A percentile compares a stretch with the other conserved stretches of the same genome.
Evolutionary conservation across 345 rosid genomes (phyloP).

Genomic region (Mallotus nudiflorus): DNA sequence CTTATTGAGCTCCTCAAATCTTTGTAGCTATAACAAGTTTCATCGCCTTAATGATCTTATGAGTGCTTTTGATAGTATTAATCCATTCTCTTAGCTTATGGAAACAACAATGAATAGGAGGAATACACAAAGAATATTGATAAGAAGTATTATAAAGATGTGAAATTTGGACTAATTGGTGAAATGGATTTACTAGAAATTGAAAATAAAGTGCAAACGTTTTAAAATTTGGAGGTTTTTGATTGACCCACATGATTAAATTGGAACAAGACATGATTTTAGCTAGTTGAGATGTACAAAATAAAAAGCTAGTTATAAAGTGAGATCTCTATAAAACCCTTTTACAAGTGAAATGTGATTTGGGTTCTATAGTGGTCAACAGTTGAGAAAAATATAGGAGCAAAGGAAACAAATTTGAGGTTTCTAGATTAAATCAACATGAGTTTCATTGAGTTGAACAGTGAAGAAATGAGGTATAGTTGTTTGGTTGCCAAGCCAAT

Average conservation of each 20-base stretch:
- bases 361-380: neutral
- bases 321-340: slow-evolving; percentile 20
- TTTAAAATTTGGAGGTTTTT: slow-evolving; percentile 28
- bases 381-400: neutral
- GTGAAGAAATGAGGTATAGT: too few species aligned
- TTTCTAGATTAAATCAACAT: neutral
- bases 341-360: neutral
- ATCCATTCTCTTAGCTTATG: slow-evolving; percentile 67
- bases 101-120: slow-evolving; percentile 46
- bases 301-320: neutral
- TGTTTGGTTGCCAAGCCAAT: too few species aligned
- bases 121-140: slow-evolving; percentile 5
- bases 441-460: too few species aligned
- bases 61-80: slow-evolving; percentile 55
- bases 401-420: neutral
- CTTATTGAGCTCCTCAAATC: slow-evolving; percentile 83
- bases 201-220: slow-evolving; percentile 16
- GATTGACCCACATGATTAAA: slow-evolving; percentile 31
- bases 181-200: slow-evolving; percentile 35
- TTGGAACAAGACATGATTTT: slow-evolving; percentile 38
- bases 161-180: slow-evolving; percentile 6
- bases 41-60: slow-evolving; percentile 83
- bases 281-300: neutral
- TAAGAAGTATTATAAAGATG: slow-evolving; percentile 2
- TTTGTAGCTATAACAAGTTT: slow-evolving; percentile 80